These are phyloP conservation scores for Linanthus parryae DNA, from an alignment of 148 eudicot species.

Conservation along the genomic window DNA sequence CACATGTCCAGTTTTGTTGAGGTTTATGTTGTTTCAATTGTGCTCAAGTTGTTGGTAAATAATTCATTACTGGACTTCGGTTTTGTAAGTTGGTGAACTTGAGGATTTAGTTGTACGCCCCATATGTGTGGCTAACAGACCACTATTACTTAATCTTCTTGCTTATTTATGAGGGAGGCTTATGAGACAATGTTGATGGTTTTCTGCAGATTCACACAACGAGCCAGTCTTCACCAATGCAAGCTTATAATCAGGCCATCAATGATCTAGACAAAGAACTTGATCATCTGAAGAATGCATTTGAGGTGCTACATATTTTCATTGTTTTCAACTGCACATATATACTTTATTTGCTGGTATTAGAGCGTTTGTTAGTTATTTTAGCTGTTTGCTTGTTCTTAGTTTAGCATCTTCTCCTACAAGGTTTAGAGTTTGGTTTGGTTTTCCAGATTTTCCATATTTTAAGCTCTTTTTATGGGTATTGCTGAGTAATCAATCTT, in stretches of 20 bases:
- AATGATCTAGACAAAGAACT: conserved; percentile 94
- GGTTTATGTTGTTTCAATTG: too few species aligned
- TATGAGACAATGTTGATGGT: conserved; percentile 8
- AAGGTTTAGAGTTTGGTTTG: neutral
- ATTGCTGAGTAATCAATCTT: neutral
- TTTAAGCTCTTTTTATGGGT: neutral
- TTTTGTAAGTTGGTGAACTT: neutral
- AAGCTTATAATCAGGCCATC: conserved; percentile 90
- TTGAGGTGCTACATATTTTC: too few species aligned
- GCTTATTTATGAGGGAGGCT: too few species aligned
- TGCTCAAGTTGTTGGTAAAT: too few species aligned
- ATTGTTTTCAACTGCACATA: too few species aligned
- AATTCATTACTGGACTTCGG: neutral
- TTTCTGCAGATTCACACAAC: conserved; percentile 82
- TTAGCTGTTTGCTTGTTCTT: neutral
- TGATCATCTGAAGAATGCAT: conserved; percentile 73
- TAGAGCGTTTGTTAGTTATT: neutral
- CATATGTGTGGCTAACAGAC: too few species aligned
- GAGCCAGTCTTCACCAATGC: conserved; percentile 91
- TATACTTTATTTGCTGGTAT: neutral
- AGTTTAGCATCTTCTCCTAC: neutral
- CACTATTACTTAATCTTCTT: too few species aligned
- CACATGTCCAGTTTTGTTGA: too few species aligned
- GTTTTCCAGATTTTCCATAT: neutral
- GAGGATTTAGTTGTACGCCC: too few species aligned